Evolutionary conservation across 148 eudicot species (phyloP).

Genomic region (Rhododendron kiyosumense): DNA sequence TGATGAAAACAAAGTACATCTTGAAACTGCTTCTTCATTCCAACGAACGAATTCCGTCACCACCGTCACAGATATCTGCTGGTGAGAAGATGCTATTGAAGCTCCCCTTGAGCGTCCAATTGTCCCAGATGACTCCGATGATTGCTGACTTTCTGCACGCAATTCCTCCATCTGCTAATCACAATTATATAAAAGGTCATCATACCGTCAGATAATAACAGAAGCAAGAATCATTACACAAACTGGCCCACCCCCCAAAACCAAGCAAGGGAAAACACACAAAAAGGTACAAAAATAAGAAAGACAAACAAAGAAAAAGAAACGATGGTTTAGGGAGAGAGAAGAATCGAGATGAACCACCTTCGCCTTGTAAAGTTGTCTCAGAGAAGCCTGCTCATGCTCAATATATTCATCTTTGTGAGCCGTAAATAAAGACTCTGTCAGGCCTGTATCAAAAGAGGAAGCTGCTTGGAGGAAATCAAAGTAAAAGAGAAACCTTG

Average conservation of each 20-base stretch:
- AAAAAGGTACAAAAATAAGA: background rate
- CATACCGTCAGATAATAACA: background rate
- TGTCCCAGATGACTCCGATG: slow-evolving; percentile 62
- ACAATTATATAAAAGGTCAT: background rate
- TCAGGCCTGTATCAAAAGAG: slow-evolving; percentile 54
- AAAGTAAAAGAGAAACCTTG: background rate
- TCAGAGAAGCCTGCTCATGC: slow-evolving; percentile 87
- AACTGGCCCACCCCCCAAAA: slow-evolving; percentile 21
- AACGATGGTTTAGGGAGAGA: background rate
- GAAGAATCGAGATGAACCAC: slow-evolving; percentile 47
- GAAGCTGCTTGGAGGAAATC: slow-evolving; percentile 1
- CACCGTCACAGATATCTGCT: slow-evolving; percentile 83
- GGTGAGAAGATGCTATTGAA: slow-evolving; percentile 65
- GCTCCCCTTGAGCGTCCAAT: slow-evolving; percentile 97
- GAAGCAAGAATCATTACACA: background rate
- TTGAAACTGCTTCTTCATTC: slow-evolving; percentile 96
- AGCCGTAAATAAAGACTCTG: slow-evolving; percentile 84
- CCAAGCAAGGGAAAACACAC: slow-evolving; percentile 12
- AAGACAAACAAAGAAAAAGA: background rate
- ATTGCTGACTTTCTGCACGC: slow-evolving; percentile 71
- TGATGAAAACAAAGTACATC: slow-evolving; percentile 80
- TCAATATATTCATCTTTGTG: slow-evolving; percentile 96
- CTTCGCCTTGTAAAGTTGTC: slow-evolving; percentile 86
- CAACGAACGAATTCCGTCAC: slow-evolving; percentile 99
- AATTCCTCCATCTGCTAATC: slow-evolving; percentile 75